Conservation (phyloP, 164 flowering plant genomes). For the Paratinospora sagittata region DNA sequence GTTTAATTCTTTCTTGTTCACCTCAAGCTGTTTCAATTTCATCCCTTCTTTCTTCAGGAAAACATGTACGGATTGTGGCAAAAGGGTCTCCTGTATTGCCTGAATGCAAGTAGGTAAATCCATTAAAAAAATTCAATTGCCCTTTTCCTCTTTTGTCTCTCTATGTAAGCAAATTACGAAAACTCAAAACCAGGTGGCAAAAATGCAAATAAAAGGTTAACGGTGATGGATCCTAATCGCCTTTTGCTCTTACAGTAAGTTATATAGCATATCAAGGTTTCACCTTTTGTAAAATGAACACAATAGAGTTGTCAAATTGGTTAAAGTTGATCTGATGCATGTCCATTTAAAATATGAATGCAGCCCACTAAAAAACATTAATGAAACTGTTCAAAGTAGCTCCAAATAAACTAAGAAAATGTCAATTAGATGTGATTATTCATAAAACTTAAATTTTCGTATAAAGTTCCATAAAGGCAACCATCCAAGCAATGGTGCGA, state of each 20-base stretch:
- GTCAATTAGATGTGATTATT: too few species aligned
- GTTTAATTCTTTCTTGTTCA: constrained; percentile 25
- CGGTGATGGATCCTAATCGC: not conserved
- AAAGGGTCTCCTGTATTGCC: constrained; percentile 64
- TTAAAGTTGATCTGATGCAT: too few species aligned
- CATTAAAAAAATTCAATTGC: not conserved
- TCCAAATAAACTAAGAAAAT: too few species aligned
- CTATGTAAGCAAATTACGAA: not conserved
- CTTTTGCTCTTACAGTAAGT: not conserved
- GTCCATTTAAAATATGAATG: too few species aligned
- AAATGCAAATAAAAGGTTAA: not conserved
- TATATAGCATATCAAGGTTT: too few species aligned
- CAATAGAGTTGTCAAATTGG: too few species aligned
- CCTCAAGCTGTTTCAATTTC: constrained; percentile 23
- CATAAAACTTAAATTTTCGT: too few species aligned
- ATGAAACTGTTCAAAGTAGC: too few species aligned
- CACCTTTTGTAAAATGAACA: too few species aligned
- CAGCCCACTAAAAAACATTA: too few species aligned
- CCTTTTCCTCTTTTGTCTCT: not conserved
- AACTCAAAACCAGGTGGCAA: not conserved
- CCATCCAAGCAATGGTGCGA: too few species aligned
- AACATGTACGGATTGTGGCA: constrained; percentile 71
- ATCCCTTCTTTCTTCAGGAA: constrained; percentile 34
- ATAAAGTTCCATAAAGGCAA: too few species aligned
- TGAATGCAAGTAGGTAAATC: constrained; percentile 25